phyloP scores from a whole-genome alignment of 345 rosid genomes.

The Eutrema heterophyllum region DNA sequence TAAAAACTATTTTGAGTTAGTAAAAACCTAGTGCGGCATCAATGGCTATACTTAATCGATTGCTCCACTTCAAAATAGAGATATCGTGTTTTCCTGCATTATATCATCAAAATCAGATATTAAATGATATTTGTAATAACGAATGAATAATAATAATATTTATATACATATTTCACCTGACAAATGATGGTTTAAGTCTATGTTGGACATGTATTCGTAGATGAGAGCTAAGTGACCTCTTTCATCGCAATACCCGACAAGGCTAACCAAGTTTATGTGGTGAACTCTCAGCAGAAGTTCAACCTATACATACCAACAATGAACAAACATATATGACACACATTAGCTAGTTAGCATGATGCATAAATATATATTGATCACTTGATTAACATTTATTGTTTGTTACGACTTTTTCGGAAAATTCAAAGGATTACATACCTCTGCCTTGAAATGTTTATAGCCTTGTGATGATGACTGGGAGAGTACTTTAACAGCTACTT shows the following conservation, averaged over 20 bases:
- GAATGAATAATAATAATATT: background rate
- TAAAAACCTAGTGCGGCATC: too few relatives aligned
- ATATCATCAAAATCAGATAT: background rate
- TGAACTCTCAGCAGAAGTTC: constrained; percentile 37
- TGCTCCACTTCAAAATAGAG: constrained; percentile 27
- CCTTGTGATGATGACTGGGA: constrained; percentile 14
- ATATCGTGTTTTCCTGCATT: background rate
- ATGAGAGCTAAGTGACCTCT: constrained; percentile 29
- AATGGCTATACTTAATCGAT: constrained; percentile 36
- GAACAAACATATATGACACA: background rate
- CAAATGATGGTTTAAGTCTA: constrained; percentile 20
- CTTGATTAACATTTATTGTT: background rate
- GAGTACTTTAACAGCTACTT: constrained; percentile 15
- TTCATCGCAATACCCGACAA: constrained; percentile 39
- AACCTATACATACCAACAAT: constrained; percentile 8
- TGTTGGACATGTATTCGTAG: constrained; percentile 40
- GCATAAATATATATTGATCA: background rate
- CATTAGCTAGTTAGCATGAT: background rate
- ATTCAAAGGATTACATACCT: background rate
- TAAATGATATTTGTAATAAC: background rate
- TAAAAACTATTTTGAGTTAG: too few relatives aligned
- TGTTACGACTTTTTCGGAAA: background rate
- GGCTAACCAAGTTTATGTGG: constrained; percentile 34
- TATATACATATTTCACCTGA: background rate
- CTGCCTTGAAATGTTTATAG: constrained; percentile 18